Conservation (phyloP, 345 rosid species). For the Citrus maxima region DNA sequence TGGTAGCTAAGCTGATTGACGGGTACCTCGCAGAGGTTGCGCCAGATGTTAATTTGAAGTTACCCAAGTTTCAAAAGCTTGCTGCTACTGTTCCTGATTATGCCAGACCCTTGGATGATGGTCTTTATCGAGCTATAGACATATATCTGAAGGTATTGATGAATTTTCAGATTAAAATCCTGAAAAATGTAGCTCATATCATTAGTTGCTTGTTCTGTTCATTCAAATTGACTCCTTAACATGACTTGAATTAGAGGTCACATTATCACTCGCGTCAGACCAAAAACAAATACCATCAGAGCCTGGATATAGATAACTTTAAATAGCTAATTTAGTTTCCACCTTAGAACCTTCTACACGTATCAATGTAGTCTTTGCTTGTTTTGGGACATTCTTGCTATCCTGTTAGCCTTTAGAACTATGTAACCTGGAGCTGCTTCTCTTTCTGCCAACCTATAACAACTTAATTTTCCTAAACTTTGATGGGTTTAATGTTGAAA, state of each 20-base stretch:
- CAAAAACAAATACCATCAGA: background rate
- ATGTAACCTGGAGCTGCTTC: background rate
- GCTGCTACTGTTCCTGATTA: conserved; percentile 89
- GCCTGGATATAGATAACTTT: background rate
- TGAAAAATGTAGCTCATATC: conserved; percentile 1
- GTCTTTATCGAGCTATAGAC: conserved; percentile 94
- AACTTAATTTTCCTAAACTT: background rate
- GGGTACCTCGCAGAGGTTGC: conserved; percentile 99
- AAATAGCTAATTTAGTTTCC: background rate
- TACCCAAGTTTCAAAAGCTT: conserved; percentile 88
- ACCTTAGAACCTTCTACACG: background rate
- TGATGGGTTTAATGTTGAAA: background rate
- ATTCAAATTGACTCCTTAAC: conserved; percentile 11
- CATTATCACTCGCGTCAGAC: background rate
- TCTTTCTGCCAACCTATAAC: background rate
- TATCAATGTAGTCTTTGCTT: background rate
- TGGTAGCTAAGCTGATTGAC: conserved; percentile 90
- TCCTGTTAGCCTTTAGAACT: background rate
- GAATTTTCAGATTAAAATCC: background rate
- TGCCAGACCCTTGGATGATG: conserved; percentile 88
- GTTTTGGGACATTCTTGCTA: background rate
- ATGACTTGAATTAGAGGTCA: background rate
- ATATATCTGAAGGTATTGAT: conserved; percentile 81
- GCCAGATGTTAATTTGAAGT: conserved; percentile 89
- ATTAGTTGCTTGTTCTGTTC: conserved; percentile 5